Evolutionary conservation across 495 filamentous ascomycete species (phyloP), one percentile per base, ranked within the genome.

Genomic region (Penicillium argentinense): DNA sequence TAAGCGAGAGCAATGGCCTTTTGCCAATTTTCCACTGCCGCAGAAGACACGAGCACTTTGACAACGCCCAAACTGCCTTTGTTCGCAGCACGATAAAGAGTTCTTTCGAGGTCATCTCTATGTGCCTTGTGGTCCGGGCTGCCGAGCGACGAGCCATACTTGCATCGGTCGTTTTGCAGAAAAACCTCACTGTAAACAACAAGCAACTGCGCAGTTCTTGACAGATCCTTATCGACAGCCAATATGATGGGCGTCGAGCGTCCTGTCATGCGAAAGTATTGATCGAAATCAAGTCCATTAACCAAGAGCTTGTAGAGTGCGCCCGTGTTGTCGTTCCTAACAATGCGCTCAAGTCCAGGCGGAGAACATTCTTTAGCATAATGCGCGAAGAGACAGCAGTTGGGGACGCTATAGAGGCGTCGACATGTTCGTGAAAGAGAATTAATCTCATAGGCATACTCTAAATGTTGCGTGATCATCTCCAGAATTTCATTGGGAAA

Each of bases 371-470:
- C 9, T 23, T 13, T 26, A 5, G 42, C 42, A 11, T 18, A 45
- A 12, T 32, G n/a, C 5, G 1, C 5, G 14, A 23, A 45, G 19
- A 45, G 42, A 11, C 19, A n/a, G 9, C 9, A 5, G 19, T 33
- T 24, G 18, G 30, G 28, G 16, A 36, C 9, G n/a, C 9, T 5
- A 11, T 14, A 18, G 6, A 45, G 42, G 11, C 11, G 28, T 3
- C 11, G 17, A 16, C 19, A 45, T 33, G 30, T 26, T 16, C 36
- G 42, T 14, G 28, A 16, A 3, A 45, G 11, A 11, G 28, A 6
- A 13, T 45, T 33, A 1, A 45, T 19, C 19, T 45, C 42, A 9
- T 16, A 45, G 5, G 42, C 42, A n/a, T 45, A 45, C 17, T 45
- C 28, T 12, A 45, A 19, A 26, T 45, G 18, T 9, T 22, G 12